These are phyloP conservation scores for Aureobasidium sp. DNA, from an alignment of 2,329 filamentous ascomycete species.

Conservation along the genomic window DNA sequence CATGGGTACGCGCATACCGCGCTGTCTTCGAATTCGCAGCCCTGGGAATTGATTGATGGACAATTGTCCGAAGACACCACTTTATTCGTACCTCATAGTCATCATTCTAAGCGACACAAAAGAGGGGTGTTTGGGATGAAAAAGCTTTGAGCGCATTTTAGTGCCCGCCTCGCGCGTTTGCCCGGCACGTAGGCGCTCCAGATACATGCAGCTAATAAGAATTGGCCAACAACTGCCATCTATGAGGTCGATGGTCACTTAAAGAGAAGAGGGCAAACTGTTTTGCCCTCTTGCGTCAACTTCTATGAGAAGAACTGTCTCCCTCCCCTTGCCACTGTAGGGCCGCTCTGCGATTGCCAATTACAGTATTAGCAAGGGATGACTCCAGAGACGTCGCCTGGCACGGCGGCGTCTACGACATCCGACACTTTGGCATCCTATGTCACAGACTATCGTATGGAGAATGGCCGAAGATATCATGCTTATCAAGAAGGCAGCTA, in stretches of 20 bases:
- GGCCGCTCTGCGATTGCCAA: not conserved
- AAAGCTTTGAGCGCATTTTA: conserved; percentile 6
- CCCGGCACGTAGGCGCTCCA: conserved; percentile 1
- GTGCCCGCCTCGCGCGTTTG: conserved; percentile 7
- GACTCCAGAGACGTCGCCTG: not conserved
- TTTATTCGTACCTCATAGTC: not conserved
- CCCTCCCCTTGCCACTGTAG: not conserved
- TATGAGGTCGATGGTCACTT: not conserved
- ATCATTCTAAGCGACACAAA: not conserved
- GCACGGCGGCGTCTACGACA: not conserved
- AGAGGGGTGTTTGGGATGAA: not conserved
- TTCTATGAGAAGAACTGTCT: not conserved
- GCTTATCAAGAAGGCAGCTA: conserved; percentile 28
- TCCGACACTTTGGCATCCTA: conserved; percentile 16
- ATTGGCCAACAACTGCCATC: conserved; percentile 7
- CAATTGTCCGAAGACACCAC: not conserved
- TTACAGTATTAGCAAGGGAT: not conserved
- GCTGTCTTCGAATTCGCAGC: not conserved
- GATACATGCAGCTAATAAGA: conserved; percentile 13
- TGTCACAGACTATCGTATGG: conserved; percentile 22
- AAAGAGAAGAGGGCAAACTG: not conserved
- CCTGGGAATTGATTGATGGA: not conserved
- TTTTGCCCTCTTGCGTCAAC: not conserved
- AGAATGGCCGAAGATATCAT: conserved; percentile 33
- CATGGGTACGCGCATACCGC: not conserved